Conservation (phyloP, 2,329 filamentous ascomycete genomes). For the Colletotrichum cordylinicola region DNA sequence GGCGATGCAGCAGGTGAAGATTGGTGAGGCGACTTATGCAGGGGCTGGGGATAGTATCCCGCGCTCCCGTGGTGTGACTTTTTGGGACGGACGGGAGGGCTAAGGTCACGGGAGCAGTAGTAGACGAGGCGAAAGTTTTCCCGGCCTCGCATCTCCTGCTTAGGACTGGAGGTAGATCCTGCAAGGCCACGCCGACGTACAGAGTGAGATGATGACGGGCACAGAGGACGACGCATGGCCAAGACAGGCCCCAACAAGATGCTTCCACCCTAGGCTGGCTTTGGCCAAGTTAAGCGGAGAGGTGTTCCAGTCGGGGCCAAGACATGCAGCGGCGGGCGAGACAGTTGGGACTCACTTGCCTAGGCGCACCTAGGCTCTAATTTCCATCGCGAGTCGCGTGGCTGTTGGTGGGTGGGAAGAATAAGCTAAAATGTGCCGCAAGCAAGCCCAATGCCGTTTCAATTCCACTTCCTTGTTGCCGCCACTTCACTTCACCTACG, state of each 20-base stretch:
- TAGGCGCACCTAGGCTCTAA: background rate
- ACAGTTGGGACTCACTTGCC: background rate
- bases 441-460: background rate
- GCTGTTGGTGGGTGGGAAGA: background rate
- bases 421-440: background rate
- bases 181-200: background rate
- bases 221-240: background rate
- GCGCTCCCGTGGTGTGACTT: background rate
- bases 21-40: conserved; percentile 1
- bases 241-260: background rate
- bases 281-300: background rate
- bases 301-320: background rate
- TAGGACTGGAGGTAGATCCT: background rate
- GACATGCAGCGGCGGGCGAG: background rate
- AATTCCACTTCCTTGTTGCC: background rate
- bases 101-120: background rate
- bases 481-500: background rate
- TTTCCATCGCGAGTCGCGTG: background rate
- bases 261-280: background rate
- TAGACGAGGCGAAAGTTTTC: background rate
- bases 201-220: background rate
- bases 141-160: background rate
- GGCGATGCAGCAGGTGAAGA: background rate
- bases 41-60: conserved; percentile 3
- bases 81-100: background rate